A percentile compares a stretch with the other conserved stretches of the same genome.
These are phyloP conservation scores for Acorus gramineus DNA, from an alignment of 106 monocot species.

Conservation along the genomic window DNA sequence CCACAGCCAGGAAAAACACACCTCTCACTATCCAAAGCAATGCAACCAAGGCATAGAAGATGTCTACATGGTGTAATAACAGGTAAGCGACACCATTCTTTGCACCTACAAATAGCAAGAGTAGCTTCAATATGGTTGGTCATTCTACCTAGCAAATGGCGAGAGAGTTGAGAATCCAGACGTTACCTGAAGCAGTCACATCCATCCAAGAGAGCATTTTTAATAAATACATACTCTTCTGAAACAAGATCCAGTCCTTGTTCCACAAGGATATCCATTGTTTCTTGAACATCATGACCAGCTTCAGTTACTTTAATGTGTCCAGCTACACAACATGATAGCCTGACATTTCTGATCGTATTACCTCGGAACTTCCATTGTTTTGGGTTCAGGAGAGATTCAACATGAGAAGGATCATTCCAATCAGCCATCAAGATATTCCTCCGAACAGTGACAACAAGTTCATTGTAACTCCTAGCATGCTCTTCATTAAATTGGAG, in stretches of 20 bases:
- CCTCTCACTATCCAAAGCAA: slow-evolving; percentile 70
- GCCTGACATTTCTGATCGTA: slow-evolving; percentile 77
- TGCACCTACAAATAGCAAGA: slow-evolving; percentile 46
- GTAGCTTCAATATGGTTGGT: neutral
- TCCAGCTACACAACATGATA: slow-evolving; percentile 96
- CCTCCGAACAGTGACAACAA: slow-evolving; percentile 72
- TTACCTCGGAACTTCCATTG: slow-evolving; percentile 88
- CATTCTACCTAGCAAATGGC: neutral
- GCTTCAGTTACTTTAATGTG: slow-evolving; percentile 90
- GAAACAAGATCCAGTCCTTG: slow-evolving; percentile 72
- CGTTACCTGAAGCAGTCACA: slow-evolving; percentile 81
- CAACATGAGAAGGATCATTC: slow-evolving; percentile 99
- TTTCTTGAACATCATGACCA: slow-evolving; percentile 93
- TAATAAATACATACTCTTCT: slow-evolving; percentile 61
- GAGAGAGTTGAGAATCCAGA: neutral
- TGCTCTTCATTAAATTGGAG: slow-evolving; percentile 77
- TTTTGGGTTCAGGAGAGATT: slow-evolving; percentile 96
- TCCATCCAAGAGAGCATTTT: slow-evolving; percentile 60
- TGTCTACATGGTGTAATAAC: slow-evolving; percentile 95
- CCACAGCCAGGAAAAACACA: slow-evolving; percentile 88
- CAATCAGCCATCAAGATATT: slow-evolving; percentile 98
- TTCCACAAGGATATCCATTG: slow-evolving; percentile 80
- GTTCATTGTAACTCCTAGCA: slow-evolving; percentile 89
- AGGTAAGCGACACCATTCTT: slow-evolving; percentile 92
- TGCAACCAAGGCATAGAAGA: slow-evolving; percentile 90